These are phyloP conservation scores for Moesziomyces sp. DNA, from an alignment of 1,284 basidiomycete genomes.

Conservation along the genomic window DNA sequence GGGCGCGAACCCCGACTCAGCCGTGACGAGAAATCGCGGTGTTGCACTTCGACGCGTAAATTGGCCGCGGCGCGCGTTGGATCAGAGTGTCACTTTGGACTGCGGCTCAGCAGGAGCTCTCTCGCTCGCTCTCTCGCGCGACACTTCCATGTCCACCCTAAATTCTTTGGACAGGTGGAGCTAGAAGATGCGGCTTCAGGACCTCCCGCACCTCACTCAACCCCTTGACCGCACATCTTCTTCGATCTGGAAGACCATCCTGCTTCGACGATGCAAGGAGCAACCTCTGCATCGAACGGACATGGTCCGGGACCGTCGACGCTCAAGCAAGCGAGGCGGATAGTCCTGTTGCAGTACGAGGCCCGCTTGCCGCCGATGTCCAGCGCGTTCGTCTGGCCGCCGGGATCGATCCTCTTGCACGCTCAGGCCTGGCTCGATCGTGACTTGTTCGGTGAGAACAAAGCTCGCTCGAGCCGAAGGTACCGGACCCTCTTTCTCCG, in stretches of 20 bases:
- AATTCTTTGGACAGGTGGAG: no score
- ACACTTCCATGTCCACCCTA: no score
- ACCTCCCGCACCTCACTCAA: no score
- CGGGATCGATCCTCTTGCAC: constrained; percentile 13
- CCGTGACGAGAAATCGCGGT: constrained; percentile 19
- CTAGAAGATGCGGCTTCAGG: no score
- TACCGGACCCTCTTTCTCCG: constrained; percentile 43
- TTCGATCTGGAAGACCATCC: no score
- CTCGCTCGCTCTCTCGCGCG: no score
- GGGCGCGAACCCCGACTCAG: constrained; percentile 21
- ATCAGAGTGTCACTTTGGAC: constrained; percentile 31
- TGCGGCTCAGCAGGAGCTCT: no score
- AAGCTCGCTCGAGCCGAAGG: constrained; percentile 13
- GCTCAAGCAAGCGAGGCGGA: constrained; percentile 20
- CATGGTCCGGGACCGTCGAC: constrained; percentile 31
- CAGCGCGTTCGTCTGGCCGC: constrained; percentile 37
- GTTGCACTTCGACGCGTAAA: constrained; percentile 39
- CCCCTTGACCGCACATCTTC: no score
- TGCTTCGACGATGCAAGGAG: no score
- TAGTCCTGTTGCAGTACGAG: constrained; percentile 40
- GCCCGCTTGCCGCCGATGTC: constrained; percentile 39
- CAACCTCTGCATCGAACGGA: no score
- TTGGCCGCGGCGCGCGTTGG: no score
- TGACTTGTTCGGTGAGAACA: constrained; percentile 25
- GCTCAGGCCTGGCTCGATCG: constrained; percentile 29